Percentiles rank a stretch among this genome's conserved stretches.
phyloP scores from a whole-genome alignment of 164 flowering plant species.

The Cinnamomum chago region DNA sequence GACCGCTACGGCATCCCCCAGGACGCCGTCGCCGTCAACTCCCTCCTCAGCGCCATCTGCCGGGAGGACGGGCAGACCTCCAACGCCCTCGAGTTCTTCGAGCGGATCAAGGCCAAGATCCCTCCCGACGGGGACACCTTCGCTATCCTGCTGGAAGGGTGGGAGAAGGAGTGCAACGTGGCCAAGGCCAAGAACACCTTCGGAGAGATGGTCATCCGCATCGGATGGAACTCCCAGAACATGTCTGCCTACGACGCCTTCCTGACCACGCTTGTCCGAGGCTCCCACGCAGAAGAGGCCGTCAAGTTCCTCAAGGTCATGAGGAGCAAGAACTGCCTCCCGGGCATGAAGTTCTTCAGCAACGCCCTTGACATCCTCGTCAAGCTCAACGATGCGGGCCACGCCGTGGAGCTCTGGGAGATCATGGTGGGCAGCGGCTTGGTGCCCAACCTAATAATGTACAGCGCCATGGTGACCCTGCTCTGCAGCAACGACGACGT shows the following conservation, averaged over 20 bases:
- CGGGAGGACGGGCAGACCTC: conserved; percentile 36
- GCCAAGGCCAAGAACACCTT: conserved; percentile 57
- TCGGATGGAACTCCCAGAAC: conserved; percentile 65
- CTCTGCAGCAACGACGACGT: conserved; percentile 45
- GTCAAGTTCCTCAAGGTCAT: conserved; percentile 55
- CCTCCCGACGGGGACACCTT: conserved; percentile 58
- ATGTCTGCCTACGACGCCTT: conserved; percentile 63
- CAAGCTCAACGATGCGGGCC: conserved; percentile 38
- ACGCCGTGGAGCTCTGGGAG: conserved; percentile 56
- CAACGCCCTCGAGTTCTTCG: conserved; percentile 51
- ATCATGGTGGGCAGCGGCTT: conserved; percentile 56
- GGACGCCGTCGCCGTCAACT: conserved; percentile 69
- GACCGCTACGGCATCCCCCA: conserved; percentile 52
- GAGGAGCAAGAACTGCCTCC: conserved; percentile 60
- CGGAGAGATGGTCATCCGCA: conserved; percentile 68
- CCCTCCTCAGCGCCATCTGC: conserved; percentile 68
- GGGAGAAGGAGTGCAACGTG: conserved; percentile 71
- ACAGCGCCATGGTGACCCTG: conserved; percentile 58
- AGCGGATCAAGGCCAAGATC: conserved; percentile 47
- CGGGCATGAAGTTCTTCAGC: conserved; percentile 76
- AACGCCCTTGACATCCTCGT: conserved; percentile 60
- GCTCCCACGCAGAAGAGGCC: conserved; percentile 46
- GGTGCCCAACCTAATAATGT: conserved; percentile 61
- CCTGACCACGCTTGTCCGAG: conserved; percentile 53
- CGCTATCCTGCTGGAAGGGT: conserved; percentile 69